Evolutionary conservation across 2,329 filamentous ascomycete genomes (phyloP), one percentile per base, ranked within the genome.

Genomic region (Colletotrichum australisinense): DNA sequence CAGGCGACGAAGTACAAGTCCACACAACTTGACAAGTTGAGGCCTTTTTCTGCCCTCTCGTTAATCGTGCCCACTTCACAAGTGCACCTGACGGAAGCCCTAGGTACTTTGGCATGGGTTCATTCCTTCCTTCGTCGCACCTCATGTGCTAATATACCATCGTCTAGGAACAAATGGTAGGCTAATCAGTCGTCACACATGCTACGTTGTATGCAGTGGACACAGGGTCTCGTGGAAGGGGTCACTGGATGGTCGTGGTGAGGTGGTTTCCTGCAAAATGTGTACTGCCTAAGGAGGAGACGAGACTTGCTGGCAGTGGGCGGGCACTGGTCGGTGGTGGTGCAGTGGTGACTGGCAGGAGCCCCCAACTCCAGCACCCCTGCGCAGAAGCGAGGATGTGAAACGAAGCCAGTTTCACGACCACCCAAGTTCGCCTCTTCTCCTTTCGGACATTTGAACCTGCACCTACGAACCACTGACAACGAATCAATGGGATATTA

Each of bases 321-420:
- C 32, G 32, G 32, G 32, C 32, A 35, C 11, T 35, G 32, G 32
- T 35, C 32, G 12, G 32, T 35, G 32, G 11, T 35, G 11, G 38
- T 46, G 59, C 62, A 35, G 11, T 35, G 32, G 32, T 35, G 11
- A 35, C 32, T 35, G 32, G 26, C 42, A 49, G 19, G 42, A 49
- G 42, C 42, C 42, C 42, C 42, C 42, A 49, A 49, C 24, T 14
- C 12, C 38, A 24, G 38, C 3, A 24, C 57, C 57, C 57, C 46
- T 63, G 57, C 32, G 32, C 62, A 57, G 55, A 66, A 73, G 67
- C 67, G 71, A 66, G 60, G 53, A 63, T 53, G 14, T 74, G 72
- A 74, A 74, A 74, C 72, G 58, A 49, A 53, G 68, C 35, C 63
- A 63, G 72, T 74, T 74, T 74, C 72, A 74, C 32, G 58, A 67